These are phyloP conservation scores for Asterochloris erici DNA, from an alignment of 139 green algal genomes.

Conservation along the genomic window DNA sequence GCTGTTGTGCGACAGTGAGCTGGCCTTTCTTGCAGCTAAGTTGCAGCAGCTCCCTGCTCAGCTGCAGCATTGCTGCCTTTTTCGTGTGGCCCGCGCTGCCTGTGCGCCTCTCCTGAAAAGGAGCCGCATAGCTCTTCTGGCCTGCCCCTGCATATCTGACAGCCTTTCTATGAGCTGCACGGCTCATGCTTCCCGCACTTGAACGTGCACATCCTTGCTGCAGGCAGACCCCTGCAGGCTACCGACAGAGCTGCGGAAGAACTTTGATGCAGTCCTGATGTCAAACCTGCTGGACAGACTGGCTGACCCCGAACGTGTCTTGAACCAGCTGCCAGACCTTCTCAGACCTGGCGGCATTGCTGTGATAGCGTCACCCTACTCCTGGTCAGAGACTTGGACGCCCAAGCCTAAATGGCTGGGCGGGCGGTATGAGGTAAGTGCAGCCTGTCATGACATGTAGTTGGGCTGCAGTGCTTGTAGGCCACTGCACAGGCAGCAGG, in stretches of 20 bases:
- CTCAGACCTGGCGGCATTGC: constrained; percentile 53
- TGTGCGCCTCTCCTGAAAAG: not conserved
- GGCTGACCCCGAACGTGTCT: constrained; percentile 51
- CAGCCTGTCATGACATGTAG: not conserved
- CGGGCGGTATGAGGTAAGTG: constrained; percentile 34
- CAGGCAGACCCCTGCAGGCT: constrained; percentile 61
- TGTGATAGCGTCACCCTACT: constrained; percentile 65
- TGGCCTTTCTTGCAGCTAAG: not conserved
- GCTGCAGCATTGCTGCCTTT: not conserved
- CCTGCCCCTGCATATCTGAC: not conserved
- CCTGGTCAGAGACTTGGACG: constrained; percentile 67
- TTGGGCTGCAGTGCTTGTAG: no score
- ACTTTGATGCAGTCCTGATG: constrained; percentile 67
- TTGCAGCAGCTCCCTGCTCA: not conserved
- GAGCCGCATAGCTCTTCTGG: no score
- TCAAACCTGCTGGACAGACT: constrained; percentile 74
- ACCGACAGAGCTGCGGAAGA: constrained; percentile 21
- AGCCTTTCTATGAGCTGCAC: not conserved
- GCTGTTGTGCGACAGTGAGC: not conserved
- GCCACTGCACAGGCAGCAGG: no score
- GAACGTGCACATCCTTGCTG: not conserved
- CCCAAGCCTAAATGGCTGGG: constrained; percentile 54
- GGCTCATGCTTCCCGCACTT: not conserved
- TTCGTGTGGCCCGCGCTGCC: not conserved
- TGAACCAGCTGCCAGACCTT: constrained; percentile 38